These are phyloP conservation scores for Terfezia claveryi DNA, from an alignment of 495 filamentous ascomycete species.

Conservation along the genomic window DNA sequence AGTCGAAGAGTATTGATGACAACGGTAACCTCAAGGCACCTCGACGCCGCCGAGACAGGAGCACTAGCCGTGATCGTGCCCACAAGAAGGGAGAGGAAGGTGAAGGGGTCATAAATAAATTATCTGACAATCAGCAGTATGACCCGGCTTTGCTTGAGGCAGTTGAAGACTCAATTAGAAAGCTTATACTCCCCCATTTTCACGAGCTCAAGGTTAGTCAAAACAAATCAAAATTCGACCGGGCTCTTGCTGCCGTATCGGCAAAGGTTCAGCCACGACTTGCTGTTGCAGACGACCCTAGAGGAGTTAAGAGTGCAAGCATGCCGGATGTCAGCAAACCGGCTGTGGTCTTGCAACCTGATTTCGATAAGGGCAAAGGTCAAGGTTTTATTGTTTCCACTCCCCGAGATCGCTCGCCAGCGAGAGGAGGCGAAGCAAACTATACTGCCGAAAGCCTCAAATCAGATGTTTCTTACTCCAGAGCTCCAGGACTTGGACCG, in stretches of 20 bases:
- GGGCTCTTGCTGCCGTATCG: constrained; percentile 15
- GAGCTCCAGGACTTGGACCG: constrained; percentile 15
- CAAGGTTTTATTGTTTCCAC: constrained; percentile 33
- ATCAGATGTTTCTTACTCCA: constrained; percentile 14
- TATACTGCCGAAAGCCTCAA: constrained; percentile 3
- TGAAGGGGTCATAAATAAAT: not conserved
- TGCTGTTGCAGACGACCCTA: constrained; percentile 20
- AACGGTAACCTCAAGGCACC: constrained; percentile 13
- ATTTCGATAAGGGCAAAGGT: constrained; percentile 28
- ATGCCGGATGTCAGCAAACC: constrained; percentile 46
- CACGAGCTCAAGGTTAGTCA: constrained; percentile 79
- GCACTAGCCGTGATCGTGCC: constrained; percentile 39
- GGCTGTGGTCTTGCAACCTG: constrained; percentile 39
- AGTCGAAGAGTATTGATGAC: constrained; percentile 14
- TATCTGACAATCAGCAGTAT: constrained; percentile 18
- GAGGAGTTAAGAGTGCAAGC: constrained; percentile 35
- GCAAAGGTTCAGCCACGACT: not conserved
- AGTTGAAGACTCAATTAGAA: constrained; percentile 85
- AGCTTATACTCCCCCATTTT: constrained; percentile 77
- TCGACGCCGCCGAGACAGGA: constrained; percentile 34
- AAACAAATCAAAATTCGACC: constrained; percentile 38
- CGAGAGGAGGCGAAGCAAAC: not conserved
- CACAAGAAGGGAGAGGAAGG: constrained; percentile 4
- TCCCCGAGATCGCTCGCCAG: constrained; percentile 4
- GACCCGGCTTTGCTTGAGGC: constrained; percentile 89